These are phyloP conservation scores for Tolypocladium ovalisporum DNA, from an alignment of 2,329 filamentous ascomycete genomes.

Conservation along the genomic window DNA sequence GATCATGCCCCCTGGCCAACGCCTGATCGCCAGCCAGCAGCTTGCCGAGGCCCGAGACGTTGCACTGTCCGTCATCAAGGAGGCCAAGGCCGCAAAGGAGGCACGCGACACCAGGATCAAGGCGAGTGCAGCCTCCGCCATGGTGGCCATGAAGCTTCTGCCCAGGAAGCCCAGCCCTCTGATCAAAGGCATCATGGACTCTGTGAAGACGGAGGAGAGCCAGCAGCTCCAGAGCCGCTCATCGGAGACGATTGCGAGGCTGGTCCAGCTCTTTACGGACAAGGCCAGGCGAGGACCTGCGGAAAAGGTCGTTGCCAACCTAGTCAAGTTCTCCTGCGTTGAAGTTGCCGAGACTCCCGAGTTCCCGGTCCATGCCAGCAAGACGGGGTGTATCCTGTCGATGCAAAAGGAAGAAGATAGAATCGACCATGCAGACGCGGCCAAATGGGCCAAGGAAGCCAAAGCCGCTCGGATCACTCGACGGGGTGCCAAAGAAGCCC, in stretches of 20 bases:
- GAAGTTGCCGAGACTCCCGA: conserved; percentile 97
- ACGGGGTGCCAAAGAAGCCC: conserved; percentile 84
- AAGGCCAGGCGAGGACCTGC: conserved; percentile 74
- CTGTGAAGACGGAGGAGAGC: conserved; percentile 91
- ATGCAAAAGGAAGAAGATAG: conserved; percentile 96
- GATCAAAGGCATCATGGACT: conserved; percentile 98
- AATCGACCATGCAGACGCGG: conserved; percentile 82
- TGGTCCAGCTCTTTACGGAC: conserved; percentile 78
- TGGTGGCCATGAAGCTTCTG: conserved; percentile 77
- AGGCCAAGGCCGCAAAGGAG: conserved; percentile 69
- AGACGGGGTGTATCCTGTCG: conserved; percentile 75
- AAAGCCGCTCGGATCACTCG: conserved; percentile 83
- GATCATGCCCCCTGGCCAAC: conserved; percentile 76
- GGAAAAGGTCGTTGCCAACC: conserved; percentile 89
- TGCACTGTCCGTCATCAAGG: conserved; percentile 61
- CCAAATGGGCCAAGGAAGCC: conserved; percentile 80
- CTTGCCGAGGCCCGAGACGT: conserved; percentile 67
- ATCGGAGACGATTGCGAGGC: conserved; percentile 68
- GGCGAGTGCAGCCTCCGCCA: conserved; percentile 74
- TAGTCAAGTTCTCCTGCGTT: conserved; percentile 96
- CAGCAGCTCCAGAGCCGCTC: conserved; percentile 78
- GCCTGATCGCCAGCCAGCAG: conserved; percentile 70
- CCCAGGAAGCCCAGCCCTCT: conserved; percentile 89
- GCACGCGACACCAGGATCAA: conserved; percentile 76
- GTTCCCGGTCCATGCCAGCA: conserved; percentile 70